Evolutionary conservation across 306 rosid species (phyloP).

Genomic region (Prunus kanzakura): DNA sequence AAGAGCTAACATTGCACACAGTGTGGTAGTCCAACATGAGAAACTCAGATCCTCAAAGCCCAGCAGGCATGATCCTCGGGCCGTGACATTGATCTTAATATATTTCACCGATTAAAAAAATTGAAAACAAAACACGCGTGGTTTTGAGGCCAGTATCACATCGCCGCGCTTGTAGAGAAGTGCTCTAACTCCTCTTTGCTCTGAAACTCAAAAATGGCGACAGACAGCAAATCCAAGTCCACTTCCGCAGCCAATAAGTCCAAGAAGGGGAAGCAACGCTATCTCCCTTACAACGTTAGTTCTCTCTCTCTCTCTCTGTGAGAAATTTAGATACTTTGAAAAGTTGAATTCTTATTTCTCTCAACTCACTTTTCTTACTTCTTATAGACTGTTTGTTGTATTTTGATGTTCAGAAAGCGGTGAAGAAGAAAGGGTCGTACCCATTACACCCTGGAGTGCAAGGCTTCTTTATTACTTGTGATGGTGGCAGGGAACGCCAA

Average conservation of each 20-base stretch:
- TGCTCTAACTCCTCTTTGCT: constrained; percentile 14
- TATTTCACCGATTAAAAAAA: too few relatives aligned
- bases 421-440: constrained; percentile 80
- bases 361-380: background rate
- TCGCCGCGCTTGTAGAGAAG: background rate
- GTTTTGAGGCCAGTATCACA: background rate
- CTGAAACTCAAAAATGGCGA: constrained; percentile 39
- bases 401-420: constrained; percentile 54
- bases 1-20: too few relatives aligned
- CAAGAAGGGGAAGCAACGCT: constrained; percentile 73
- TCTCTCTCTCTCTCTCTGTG: background rate
- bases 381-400: background rate
- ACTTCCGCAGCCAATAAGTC: constrained; percentile 22
- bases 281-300: constrained; percentile 74
- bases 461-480: constrained; percentile 95
- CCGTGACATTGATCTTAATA: background rate
- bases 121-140: background rate
- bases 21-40: too few relatives aligned
- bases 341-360: background rate
- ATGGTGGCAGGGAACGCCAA: constrained; percentile 93
- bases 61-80: too few relatives aligned
- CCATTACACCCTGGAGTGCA: constrained; percentile 88
- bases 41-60: too few relatives aligned
- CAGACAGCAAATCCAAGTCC: constrained; percentile 40
- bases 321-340: background rate